phyloP scores from a whole-genome alignment of 83 land plant genomes.

The Diphasiastrum complanatum region DNA sequence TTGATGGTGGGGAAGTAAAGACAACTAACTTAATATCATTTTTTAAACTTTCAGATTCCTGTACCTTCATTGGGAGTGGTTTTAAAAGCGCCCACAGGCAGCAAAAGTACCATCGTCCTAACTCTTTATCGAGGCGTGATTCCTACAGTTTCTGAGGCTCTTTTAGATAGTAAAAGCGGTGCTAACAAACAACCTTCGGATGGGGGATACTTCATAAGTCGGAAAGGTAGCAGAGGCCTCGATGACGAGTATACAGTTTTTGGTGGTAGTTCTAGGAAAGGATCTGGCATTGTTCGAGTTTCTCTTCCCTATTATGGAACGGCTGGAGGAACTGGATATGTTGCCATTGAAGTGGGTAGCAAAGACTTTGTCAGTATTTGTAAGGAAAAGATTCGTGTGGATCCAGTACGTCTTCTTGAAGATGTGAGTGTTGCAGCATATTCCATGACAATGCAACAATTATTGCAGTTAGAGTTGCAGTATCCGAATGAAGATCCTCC shows the following conservation, averaged over 20 bases:
- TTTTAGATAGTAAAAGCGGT: slow-evolving; percentile 24
- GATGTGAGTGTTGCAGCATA: slow-evolving; percentile 60
- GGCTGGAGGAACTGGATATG: slow-evolving; percentile 67
- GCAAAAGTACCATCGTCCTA: slow-evolving; percentile 57
- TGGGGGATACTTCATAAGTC: slow-evolving; percentile 52
- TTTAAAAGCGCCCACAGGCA: slow-evolving; percentile 49
- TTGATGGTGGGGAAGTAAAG: too few relatives aligned
- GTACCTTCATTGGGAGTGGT: slow-evolving; percentile 57
- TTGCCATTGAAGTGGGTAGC: slow-evolving; percentile 56
- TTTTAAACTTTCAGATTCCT: slow-evolving; percentile 17
- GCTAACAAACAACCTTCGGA: slow-evolving; percentile 26
- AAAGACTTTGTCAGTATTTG: slow-evolving; percentile 65
- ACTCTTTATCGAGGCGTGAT: slow-evolving; percentile 52
- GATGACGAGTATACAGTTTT: slow-evolving; percentile 65
- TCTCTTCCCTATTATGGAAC: slow-evolving; percentile 66
- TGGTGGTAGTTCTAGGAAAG: slow-evolving; percentile 52
- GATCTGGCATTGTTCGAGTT: slow-evolving; percentile 62
- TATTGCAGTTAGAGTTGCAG: slow-evolving; percentile 45
- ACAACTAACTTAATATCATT: slow-evolving; percentile 5
- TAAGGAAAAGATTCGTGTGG: slow-evolving; percentile 70
- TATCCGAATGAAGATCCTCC: slow-evolving; percentile 65
- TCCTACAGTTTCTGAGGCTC: slow-evolving; percentile 19
- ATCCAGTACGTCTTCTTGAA: slow-evolving; percentile 77
- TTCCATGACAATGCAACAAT: slow-evolving; percentile 67
- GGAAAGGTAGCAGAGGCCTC: slow-evolving; percentile 58